A percentile compares a stretch with the other conserved stretches of the same genome.
These are phyloP conservation scores for Bimuria novae-zelandiae DNA, from an alignment of 2,329 filamentous ascomycete genomes.

Conservation along the genomic window DNA sequence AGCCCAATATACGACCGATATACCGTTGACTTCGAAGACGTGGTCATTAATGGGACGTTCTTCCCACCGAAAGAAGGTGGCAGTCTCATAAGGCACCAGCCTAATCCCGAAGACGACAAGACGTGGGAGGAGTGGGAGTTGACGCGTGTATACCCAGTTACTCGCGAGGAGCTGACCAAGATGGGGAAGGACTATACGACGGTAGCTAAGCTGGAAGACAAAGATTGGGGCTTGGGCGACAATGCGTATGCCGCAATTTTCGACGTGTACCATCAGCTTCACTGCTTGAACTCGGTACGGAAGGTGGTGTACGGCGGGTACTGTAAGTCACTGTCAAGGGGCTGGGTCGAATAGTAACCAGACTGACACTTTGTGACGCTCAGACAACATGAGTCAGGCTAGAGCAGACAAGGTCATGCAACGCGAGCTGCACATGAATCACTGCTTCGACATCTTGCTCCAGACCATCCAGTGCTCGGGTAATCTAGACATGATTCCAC, in stretches of 20 bases:
- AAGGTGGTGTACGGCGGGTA: constrained; percentile 16
- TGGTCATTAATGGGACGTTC: constrained; percentile 14
- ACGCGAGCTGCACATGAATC: constrained; percentile 19
- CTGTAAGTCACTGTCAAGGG: background rate
- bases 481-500: constrained; percentile 18
- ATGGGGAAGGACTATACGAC: constrained; percentile 8
- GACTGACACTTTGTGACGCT: background rate
- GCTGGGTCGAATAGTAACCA: background rate
- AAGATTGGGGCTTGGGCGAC: constrained; percentile 16
- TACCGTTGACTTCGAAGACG: constrained; percentile 3
- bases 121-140: constrained; percentile 10
- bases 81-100: constrained; percentile 3
- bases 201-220: constrained; percentile 7
- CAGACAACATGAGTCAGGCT: constrained; percentile 14
- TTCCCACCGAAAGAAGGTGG: constrained; percentile 6
- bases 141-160: constrained; percentile 8
- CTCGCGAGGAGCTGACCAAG: constrained; percentile 8
- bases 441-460: constrained; percentile 18
- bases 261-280: constrained; percentile 20
- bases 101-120: constrained; percentile 4
- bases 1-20: constrained; percentile 13
- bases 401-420: constrained; percentile 14
- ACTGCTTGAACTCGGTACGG: constrained; percentile 19
- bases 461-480: constrained; percentile 17
- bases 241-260: constrained; percentile 19